Evolutionary conservation across 352 stramenopile species (phyloP).

Genomic region (Globisporangium nodosum): DNA sequence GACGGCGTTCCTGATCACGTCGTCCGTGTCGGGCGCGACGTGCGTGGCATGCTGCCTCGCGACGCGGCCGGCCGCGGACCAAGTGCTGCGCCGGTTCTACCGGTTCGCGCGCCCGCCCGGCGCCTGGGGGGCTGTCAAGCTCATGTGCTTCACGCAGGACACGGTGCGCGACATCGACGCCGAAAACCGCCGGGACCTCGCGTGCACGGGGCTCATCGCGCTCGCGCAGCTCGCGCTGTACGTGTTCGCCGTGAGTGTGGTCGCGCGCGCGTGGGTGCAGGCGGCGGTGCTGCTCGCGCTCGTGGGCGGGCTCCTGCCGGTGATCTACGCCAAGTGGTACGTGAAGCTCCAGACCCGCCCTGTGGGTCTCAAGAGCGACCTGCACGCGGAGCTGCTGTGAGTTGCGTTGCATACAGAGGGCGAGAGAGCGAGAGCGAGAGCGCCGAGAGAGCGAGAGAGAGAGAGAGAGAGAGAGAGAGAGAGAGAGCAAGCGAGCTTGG

Average conservation of each 20-base stretch:
- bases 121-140: constrained; percentile 45
- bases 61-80: constrained; percentile 35
- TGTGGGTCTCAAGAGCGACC: constrained; percentile 43
- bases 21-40: constrained; percentile 39
- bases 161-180: constrained; percentile 45
- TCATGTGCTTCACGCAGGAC: constrained; percentile 52
- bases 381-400: constrained; percentile 12
- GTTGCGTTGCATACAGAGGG: too few relatives aligned
- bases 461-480: too few relatives aligned
- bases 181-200: constrained; percentile 59
- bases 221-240: constrained; percentile 58
- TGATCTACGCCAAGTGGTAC: constrained; percentile 81
- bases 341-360: constrained; percentile 53
- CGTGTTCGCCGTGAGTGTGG: constrained; percentile 57
- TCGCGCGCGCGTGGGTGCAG: constrained; percentile 59
- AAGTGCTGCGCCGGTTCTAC: constrained; percentile 61
- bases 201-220: constrained; percentile 58
- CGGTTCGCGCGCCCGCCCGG: constrained; percentile 59
- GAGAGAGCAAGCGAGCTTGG: too few relatives aligned
- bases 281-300: constrained; percentile 33
- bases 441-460: too few relatives aligned
- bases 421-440: too few relatives aligned
- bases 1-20: constrained; percentile 51
- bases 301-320: constrained; percentile 31
- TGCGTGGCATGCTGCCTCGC: constrained; percentile 36